Percentiles rank a stretch among this genome's conserved stretches.
Conservation (phyloP, 305 asterid genomes). For the Caryopteris hybrid region DNA sequence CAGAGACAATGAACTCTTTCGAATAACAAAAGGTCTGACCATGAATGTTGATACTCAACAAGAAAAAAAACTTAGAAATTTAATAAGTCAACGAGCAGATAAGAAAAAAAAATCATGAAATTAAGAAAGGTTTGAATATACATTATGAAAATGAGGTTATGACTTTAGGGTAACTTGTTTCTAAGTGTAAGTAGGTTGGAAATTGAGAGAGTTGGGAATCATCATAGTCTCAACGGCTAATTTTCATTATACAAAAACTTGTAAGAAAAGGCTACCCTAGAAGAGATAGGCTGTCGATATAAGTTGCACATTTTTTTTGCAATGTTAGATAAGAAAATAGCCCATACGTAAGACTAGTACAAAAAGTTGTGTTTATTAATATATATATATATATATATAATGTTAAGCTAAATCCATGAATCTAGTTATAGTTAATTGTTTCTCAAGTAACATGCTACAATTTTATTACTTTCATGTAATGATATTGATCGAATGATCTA, state of each 20-base stretch:
- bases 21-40: no score
- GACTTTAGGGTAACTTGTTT: no score
- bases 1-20: no score
- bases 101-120: neutral
- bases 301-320: neutral
- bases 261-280: neutral
- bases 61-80: no score
- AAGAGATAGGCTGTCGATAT: neutral
- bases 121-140: neutral
- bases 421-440: neutral
- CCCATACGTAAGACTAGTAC: neutral
- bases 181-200: conserved; percentile 15
- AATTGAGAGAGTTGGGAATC: neutral
- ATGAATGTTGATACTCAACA: no score
- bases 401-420: neutral
- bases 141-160: no score
- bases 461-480: no score
- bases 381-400: no score
- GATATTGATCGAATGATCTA: no score
- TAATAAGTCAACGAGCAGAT: conserved; percentile 10
- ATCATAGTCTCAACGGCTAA: neutral
- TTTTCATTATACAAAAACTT: neutral
- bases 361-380: no score
- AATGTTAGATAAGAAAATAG: neutral
- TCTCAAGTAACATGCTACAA: no score